These are phyloP conservation scores for Fusarium proliferatum DNA, from an alignment of 2,329 filamentous ascomycete genomes.

Conservation along the genomic window DNA sequence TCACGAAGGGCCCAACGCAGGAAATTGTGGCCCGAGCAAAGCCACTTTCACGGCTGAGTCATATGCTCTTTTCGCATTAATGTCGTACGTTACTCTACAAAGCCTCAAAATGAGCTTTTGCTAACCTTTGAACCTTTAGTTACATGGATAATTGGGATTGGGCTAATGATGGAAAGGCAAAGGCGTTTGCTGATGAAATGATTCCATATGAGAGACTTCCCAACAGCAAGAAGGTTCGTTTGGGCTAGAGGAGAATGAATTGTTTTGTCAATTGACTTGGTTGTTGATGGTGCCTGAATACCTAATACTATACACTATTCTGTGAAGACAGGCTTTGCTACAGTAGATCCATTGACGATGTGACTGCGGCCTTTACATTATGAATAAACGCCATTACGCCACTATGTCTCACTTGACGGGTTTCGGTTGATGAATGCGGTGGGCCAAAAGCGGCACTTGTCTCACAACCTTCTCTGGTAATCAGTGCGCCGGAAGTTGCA, in stretches of 20 bases:
- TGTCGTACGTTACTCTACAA: background rate
- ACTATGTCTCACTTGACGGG: fast-evolving
- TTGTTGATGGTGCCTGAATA: background rate
- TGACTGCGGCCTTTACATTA: fast-evolving
- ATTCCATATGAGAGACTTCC: slow-evolving; percentile 2
- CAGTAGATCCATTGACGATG: fast-evolving
- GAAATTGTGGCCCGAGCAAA: background rate
- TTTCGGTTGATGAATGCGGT: fast-evolving
- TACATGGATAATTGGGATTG: slow-evolving; percentile 12
- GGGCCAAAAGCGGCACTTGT: background rate
- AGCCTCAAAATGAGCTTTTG: fast-evolving
- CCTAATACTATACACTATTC: fast-evolving
- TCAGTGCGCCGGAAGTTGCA: background rate
- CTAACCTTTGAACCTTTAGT: background rate
- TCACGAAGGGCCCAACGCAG: background rate
- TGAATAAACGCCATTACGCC: fast-evolving
- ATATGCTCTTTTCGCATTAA: background rate
- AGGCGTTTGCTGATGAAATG: background rate
- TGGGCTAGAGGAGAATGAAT: background rate
- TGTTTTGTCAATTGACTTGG: fast-evolving
- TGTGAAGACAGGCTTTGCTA: background rate
- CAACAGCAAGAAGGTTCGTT: background rate
- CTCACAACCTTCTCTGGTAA: fast-evolving
- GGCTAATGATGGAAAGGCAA: slow-evolving; percentile 1
- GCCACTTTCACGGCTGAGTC: background rate